phyloP scores from a whole-genome alignment of 2,329 filamentous ascomycete species.

The Botrytis cinerea region DNA sequence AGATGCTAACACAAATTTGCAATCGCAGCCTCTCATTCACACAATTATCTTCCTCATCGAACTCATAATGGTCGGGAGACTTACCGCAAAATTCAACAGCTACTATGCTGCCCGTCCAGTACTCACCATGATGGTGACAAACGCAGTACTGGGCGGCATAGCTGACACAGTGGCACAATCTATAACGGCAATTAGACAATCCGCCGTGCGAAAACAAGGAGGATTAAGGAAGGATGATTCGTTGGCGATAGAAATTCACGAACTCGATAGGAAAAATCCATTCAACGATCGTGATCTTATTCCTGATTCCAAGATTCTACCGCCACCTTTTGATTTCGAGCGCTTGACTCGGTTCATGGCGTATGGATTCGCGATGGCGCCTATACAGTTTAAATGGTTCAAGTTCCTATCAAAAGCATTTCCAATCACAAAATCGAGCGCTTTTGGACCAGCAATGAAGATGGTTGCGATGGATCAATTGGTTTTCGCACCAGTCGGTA shows the following conservation, averaged over 20 bases:
- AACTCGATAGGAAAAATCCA: conserved; percentile 79
- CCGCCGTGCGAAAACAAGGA: conserved; percentile 63
- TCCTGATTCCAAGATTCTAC: conserved; percentile 61
- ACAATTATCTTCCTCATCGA: conserved; percentile 82
- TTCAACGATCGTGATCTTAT: conserved; percentile 66
- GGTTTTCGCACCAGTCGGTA: conserved; percentile 85
- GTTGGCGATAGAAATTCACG: conserved; percentile 83
- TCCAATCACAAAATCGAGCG: conserved; percentile 76
- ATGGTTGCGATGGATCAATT: conserved; percentile 91
- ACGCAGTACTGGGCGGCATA: conserved; percentile 90
- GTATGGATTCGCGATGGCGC: conserved; percentile 95
- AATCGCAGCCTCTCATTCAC: conserved; percentile 78
- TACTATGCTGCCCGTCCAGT: conserved; percentile 96
- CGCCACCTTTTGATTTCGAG: conserved; percentile 93
- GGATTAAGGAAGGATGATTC: conserved; percentile 63
- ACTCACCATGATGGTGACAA: conserved; percentile 98
- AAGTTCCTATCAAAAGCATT: conserved; percentile 79
- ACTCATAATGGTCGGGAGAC: conserved; percentile 79
- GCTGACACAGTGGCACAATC: conserved; percentile 95
- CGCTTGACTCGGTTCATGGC: conserved; percentile 93
- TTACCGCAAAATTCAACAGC: conserved; percentile 85
- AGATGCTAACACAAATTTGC: conserved; percentile 24
- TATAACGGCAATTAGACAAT: conserved; percentile 78
- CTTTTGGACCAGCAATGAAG: conserved; percentile 79
- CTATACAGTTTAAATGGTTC: conserved; percentile 95